phyloP scores from a whole-genome alignment of 2,329 filamentous ascomycete species.

The Sarocladium oryzae region DNA sequence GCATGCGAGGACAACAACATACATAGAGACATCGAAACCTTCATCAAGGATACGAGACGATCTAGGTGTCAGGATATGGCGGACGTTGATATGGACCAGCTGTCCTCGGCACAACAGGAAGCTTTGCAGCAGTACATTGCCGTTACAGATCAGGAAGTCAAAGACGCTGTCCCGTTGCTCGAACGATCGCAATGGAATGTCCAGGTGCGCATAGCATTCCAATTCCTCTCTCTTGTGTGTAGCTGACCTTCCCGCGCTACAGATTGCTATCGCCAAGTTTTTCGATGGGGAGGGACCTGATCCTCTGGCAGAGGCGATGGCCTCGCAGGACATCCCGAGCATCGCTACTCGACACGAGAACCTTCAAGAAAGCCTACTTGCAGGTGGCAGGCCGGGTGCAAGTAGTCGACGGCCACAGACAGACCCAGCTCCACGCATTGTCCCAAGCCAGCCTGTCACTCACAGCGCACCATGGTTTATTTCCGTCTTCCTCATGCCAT shows the following conservation, averaged over 20 bases:
- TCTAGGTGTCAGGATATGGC: no score
- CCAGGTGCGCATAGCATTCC: constrained; percentile 47
- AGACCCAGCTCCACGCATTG: constrained; percentile 75
- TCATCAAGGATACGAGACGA: no score
- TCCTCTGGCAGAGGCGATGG: constrained; percentile 68
- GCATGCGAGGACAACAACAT: no score
- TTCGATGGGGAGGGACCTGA: constrained; percentile 92
- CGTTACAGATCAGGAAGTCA: constrained; percentile 76
- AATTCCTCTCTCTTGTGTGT: constrained; percentile 1
- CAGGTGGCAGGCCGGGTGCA: constrained; percentile 18
- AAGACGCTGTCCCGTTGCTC: constrained; percentile 71
- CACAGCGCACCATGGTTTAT: constrained; percentile 70
- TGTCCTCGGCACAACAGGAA: constrained; percentile 72
- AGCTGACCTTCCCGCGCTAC: background rate
- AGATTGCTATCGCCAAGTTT: constrained; percentile 96
- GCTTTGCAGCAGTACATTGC: constrained; percentile 82
- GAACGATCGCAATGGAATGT: constrained; percentile 94
- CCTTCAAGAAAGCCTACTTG: constrained; percentile 54
- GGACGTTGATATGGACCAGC: constrained; percentile 53
- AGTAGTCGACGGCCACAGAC: constrained; percentile 26
- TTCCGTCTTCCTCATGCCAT: constrained; percentile 71
- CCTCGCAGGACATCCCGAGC: constrained; percentile 56
- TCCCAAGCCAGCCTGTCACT: constrained; percentile 65
- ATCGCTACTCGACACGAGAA: constrained; percentile 65
- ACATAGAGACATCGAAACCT: no score